phyloP scores from a whole-genome alignment of 23 red algal genomes.

The Gracilaria caudata region DNA sequence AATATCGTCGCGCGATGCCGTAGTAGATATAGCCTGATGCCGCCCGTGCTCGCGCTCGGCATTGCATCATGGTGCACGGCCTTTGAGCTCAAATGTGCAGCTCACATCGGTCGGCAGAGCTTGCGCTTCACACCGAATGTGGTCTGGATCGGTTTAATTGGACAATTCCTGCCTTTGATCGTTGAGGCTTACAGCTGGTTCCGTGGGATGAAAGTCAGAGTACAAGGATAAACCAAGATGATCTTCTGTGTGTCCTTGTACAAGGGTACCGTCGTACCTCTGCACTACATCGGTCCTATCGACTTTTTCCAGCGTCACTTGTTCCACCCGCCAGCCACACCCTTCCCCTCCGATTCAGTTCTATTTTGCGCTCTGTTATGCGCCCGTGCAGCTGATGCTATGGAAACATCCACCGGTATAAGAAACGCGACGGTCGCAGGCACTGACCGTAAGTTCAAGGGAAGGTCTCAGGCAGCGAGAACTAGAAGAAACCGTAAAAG shows the following conservation, averaged over 20 bases:
- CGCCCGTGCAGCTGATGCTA: no score
- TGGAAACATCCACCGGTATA: no score
- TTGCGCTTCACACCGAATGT: neutral
- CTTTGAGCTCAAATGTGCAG: neutral
- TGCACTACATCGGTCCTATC: no score
- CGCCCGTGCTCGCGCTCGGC: neutral
- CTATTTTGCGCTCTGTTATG: no score
- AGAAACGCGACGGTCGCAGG: no score
- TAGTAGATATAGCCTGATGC: neutral
- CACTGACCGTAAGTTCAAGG: no score
- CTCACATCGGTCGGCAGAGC: constrained; percentile 4
- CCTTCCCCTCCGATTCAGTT: no score
- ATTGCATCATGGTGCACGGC: neutral
- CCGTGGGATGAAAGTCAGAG: no score
- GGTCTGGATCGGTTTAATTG: constrained; percentile 20
- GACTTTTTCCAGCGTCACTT: no score
- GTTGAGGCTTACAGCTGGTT: neutral
- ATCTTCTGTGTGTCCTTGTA: neutral
- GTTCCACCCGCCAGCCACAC: no score
- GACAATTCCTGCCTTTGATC: neutral
- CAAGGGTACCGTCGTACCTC: neutral
- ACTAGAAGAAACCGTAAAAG: no score
- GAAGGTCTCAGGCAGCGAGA: no score
- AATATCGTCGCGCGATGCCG: neutral
- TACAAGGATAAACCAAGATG: neutral